Base-by-base conservation (phyloP, 352 stramenopile genomes). In the Pythium biforme region DNA sequence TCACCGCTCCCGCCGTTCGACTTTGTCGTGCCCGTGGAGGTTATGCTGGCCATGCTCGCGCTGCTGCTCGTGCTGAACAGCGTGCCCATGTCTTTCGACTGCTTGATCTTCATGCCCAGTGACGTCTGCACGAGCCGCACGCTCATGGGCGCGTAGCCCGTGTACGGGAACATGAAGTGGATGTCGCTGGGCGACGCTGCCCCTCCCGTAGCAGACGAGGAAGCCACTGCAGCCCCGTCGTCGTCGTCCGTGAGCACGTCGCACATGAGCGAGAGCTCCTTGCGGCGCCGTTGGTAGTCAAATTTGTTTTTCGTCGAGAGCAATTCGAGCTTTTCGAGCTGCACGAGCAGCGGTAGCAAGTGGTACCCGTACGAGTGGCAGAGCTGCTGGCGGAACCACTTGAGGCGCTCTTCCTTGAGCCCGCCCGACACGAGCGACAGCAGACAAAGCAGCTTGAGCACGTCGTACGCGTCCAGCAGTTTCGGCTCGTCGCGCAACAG, bases 91-190 rank as follows among this genome's bases (percentile, higher is more conserved):
- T 72, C 59, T 20, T 41, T 59, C 12, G 49, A 31, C 23, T 69
- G 65, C 59, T 88, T 90, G 62, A 83, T 77, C 31, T 86, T 84
- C 72, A 89, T 85, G 0, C 79, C 79, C 12, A 94, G 72, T 12
- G 87, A 79, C 33, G 81, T 71, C 75, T 96, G 83, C 45, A 96
- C 73, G 29, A 90, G 64, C 0, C 85, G 83, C 48, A 94, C 79
- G 59, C 83, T 94, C 74, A 96, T 83, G 9, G 86, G 84, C 5
- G 87, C 87, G 51, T 94, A 94, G 3, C 87, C 85, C 8, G 81
- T 93, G 64, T 89, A 93, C 1, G 85, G 79, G 47, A 94, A 94
- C 83, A 96, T 92, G 34, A 92, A 94, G 55, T 89, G 72, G 51
- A 96, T 94, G 46, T 96, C 79, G 23, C 47, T 26, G 4, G 47